Evolutionary conservation across 177 flowering plant genomes (phyloP).

Genomic region (Vitis hybrid): DNA sequence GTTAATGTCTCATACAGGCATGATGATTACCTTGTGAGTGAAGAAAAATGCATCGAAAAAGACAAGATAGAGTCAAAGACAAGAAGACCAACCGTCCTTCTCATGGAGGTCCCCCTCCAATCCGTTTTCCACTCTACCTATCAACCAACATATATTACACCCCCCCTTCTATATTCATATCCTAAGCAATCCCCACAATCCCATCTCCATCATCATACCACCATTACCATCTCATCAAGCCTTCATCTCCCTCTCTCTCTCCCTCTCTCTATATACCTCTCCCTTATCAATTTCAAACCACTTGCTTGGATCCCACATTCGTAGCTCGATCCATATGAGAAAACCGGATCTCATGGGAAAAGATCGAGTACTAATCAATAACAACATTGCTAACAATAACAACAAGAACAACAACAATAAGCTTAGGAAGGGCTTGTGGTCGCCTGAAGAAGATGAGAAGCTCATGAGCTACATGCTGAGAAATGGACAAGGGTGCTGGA

Average conservation of each 20-base stretch:
- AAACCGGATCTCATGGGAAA: slow-evolving; percentile 41
- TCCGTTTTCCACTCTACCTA: slow-evolving; percentile 66
- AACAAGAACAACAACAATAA: slow-evolving; percentile 15
- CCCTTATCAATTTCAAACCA: slow-evolving; percentile 29
- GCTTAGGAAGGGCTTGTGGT: slow-evolving; percentile 48
- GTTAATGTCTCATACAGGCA: slow-evolving; percentile 26
- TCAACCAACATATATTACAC: slow-evolving; percentile 41
- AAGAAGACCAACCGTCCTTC: slow-evolving; percentile 36
- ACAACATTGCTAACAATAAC: slow-evolving; percentile 3
- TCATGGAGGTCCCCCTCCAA: slow-evolving; percentile 57
- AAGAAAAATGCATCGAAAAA: slow-evolving; percentile 53
- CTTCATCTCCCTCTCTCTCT: slow-evolving; percentile 22
- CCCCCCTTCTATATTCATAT: slow-evolving; percentile 23
- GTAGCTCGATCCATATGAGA: slow-evolving; percentile 31
- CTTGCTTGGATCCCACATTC: slow-evolving; percentile 1
- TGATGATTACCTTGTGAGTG: slow-evolving; percentile 67
- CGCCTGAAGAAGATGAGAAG: slow-evolving; percentile 70
- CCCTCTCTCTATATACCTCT: slow-evolving; percentile 17
- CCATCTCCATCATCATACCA: slow-evolving; percentile 47
- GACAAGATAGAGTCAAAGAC: slow-evolving; percentile 58
- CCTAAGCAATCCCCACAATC: slow-evolving; percentile 66
- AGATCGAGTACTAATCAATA: background rate
- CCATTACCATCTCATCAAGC: slow-evolving; percentile 51
- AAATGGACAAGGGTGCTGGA: slow-evolving; percentile 55
- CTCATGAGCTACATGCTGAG: slow-evolving; percentile 48